Conservation (phyloP, 108 stramenopile species). For the Hondaea fermentalgiana region DNA sequence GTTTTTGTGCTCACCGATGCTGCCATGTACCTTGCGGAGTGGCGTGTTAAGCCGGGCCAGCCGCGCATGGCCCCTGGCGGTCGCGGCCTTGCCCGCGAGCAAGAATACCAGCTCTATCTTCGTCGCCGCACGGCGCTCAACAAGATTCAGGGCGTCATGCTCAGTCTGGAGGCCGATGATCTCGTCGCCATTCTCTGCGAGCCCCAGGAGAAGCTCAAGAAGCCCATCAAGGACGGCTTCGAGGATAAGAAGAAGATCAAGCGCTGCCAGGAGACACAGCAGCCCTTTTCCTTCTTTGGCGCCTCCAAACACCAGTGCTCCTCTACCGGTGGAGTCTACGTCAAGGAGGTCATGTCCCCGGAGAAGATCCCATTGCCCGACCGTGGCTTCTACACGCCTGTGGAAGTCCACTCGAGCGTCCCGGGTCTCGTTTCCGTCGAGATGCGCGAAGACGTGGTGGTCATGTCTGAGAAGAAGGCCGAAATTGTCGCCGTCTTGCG, state of each 20-base stretch:
- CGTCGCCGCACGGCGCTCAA: background rate
- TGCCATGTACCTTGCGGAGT: slow-evolving; percentile 2
- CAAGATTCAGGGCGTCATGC: background rate
- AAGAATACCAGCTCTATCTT: background rate
- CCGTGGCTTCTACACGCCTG: background rate
- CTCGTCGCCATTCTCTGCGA: background rate
- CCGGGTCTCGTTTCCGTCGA: background rate
- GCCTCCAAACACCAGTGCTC: background rate
- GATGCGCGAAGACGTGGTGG: slow-evolving; percentile 4
- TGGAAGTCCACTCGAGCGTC: background rate
- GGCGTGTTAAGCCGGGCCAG: background rate
- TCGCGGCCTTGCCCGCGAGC: background rate
- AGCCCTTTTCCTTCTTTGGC: slow-evolving; percentile 17
- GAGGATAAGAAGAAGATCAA: slow-evolving; percentile 13
- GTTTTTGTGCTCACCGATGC: slow-evolving; percentile 7
- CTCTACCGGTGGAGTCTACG: background rate
- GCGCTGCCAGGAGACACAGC: slow-evolving; percentile 13
- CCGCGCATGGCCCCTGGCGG: background rate
- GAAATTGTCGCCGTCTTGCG: background rate
- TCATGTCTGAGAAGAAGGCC: background rate
- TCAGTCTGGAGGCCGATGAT: background rate
- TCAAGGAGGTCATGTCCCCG: background rate
- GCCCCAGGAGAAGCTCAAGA: background rate
- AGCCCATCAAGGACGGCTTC: background rate
- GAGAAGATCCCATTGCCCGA: slow-evolving; percentile 7